phyloP scores from a whole-genome alignment of 331 rosid genomes.

The Ulmus americana region DNA sequence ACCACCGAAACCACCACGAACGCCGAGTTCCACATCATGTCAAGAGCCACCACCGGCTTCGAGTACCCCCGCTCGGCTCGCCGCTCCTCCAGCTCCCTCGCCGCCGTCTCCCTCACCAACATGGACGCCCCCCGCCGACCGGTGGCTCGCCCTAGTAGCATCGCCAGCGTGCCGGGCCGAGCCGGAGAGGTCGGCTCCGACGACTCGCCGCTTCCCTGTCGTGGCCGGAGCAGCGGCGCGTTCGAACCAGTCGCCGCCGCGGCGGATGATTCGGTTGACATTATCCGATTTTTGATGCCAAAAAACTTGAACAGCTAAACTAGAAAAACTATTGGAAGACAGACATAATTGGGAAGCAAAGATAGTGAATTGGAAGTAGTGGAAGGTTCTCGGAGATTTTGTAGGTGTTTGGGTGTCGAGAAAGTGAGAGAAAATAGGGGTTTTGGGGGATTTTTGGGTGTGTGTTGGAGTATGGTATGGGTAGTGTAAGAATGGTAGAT shows the following conservation, averaged over 20 bases:
- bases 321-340: not conserved
- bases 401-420: conserved; percentile 4
- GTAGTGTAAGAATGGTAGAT: conserved; percentile 7
- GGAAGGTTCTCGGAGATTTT: not conserved
- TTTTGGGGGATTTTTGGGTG: not conserved
- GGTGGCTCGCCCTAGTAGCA: conserved; percentile 61
- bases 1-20: conserved; percentile 63
- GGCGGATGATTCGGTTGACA: conserved; percentile 38
- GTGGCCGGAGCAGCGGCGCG: conserved; percentile 68
- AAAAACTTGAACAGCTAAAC: not conserved
- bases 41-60: conserved; percentile 85
- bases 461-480: not conserved
- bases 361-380: too few relatives aligned
- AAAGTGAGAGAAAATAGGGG: not conserved
- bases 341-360: not conserved
- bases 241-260: conserved; percentile 27
- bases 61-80: conserved; percentile 96
- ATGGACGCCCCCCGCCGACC: conserved; percentile 82
- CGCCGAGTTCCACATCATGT: conserved; percentile 76
- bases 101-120: conserved; percentile 93
- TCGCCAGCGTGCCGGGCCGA: conserved; percentile 48
- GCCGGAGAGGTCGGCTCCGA: conserved; percentile 23
- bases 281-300: conserved; percentile 4
- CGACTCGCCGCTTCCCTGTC: conserved; percentile 37
- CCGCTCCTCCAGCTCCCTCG: conserved; percentile 80